Conservation (phyloP, 345 rosid species). For the Cardamine chenopodiifolia region DNA sequence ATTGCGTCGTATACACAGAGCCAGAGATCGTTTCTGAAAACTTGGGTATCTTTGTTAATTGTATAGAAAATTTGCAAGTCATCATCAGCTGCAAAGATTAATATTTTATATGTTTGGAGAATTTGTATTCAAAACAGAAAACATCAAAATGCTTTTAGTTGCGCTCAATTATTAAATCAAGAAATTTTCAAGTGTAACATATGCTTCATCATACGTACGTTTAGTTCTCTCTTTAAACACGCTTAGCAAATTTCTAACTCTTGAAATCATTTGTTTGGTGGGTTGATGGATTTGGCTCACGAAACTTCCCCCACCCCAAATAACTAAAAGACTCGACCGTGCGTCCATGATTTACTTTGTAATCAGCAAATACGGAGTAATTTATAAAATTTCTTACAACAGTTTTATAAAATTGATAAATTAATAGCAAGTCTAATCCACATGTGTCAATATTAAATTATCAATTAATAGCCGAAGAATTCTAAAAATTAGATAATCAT, state of each 20-base stretch:
- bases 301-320: neutral
- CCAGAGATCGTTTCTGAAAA: slow-evolving; percentile 72
- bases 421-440: neutral
- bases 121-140: slow-evolving; percentile 30
- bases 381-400: no score
- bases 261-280: slow-evolving; percentile 35
- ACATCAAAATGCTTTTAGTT: slow-evolving; percentile 4
- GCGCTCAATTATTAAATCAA: slow-evolving; percentile 15
- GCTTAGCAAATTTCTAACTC: slow-evolving; percentile 15
- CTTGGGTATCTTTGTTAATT: slow-evolving; percentile 22
- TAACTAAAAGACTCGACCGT: slow-evolving; percentile 14
- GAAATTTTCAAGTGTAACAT: slow-evolving; percentile 16
- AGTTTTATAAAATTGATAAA: neutral
- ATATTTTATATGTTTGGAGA: slow-evolving; percentile 25
- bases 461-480: neutral
- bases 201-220: neutral
- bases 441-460: neutral
- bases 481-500: neutral
- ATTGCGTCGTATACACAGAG: slow-evolving; percentile 62
- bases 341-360: neutral
- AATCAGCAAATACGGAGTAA: neutral
- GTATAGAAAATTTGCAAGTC: slow-evolving; percentile 50
- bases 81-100: slow-evolving; percentile 33
- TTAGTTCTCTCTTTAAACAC: neutral
- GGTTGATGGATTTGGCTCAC: slow-evolving; percentile 37